These are phyloP conservation scores for Bipolaris victoriae DNA, from an alignment of 2,329 filamentous ascomycete species.

Conservation along the genomic window DNA sequence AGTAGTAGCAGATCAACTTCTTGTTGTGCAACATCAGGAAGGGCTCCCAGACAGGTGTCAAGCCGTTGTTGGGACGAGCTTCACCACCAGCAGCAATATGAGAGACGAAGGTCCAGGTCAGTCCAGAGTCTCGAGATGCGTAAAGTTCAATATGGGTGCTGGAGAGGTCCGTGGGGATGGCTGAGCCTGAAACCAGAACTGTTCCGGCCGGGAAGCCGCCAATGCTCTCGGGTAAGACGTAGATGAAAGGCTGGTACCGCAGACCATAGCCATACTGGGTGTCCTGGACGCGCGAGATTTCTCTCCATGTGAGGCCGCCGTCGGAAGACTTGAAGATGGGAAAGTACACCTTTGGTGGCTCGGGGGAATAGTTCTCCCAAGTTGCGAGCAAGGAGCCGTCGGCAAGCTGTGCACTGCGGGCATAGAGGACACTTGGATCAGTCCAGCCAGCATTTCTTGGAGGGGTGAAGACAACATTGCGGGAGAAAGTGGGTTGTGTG, in stretches of 20 bases:
- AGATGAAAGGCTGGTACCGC: slow-evolving; percentile 72
- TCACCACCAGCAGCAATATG: slow-evolving; percentile 69
- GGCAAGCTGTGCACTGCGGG: slow-evolving; percentile 56
- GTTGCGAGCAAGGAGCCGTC: slow-evolving; percentile 57
- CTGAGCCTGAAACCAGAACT: slow-evolving; percentile 66
- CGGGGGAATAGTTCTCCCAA: slow-evolving; percentile 62
- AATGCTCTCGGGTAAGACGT: slow-evolving; percentile 64
- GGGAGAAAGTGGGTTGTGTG: slow-evolving; percentile 35
- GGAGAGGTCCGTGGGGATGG: slow-evolving; percentile 64
- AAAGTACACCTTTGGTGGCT: slow-evolving; percentile 53
- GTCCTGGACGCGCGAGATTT: slow-evolving; percentile 68
- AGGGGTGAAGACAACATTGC: slow-evolving; percentile 52
- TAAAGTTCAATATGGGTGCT: slow-evolving; percentile 73
- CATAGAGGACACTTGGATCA: slow-evolving; percentile 59
- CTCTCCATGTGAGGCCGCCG: slow-evolving; percentile 62
- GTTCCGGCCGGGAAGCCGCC: slow-evolving; percentile 67
- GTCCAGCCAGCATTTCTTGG: slow-evolving; percentile 51
- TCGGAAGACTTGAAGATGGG: slow-evolving; percentile 57
- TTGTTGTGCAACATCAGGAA: slow-evolving; percentile 67
- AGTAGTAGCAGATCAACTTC: slow-evolving; percentile 70
- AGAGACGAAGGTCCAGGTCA: slow-evolving; percentile 70
- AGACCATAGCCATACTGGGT: slow-evolving; percentile 70
- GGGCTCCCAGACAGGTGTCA: slow-evolving; percentile 76
- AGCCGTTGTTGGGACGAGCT: slow-evolving; percentile 66
- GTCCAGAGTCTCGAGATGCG: slow-evolving; percentile 65